phyloP scores from a whole-genome alignment of 2,329 filamentous ascomycete species.

The Aspergillus pseudoglaucus region DNA sequence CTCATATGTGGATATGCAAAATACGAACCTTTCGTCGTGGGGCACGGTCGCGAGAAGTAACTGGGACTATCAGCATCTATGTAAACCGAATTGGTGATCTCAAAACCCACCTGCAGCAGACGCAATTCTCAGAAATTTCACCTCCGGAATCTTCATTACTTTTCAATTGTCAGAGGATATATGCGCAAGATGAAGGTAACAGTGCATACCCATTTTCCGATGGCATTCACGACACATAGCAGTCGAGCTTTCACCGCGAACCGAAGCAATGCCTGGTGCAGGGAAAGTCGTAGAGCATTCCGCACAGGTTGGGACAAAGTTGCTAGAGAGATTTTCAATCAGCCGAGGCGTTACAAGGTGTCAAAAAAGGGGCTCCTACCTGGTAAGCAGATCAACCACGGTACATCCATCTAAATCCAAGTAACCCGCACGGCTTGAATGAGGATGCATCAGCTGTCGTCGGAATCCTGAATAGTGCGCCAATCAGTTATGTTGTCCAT shows the following conservation, averaged over 20 bases:
- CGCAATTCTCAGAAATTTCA: conserved; percentile 69
- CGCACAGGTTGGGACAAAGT: conserved; percentile 71
- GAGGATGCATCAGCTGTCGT: conserved; percentile 64
- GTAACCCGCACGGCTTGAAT: conserved; percentile 70
- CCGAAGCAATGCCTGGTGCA: conserved; percentile 59
- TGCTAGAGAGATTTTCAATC: conserved; percentile 40
- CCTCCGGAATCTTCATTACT: conserved; percentile 67
- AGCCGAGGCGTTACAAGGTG: background rate
- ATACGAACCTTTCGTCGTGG: conserved; percentile 32
- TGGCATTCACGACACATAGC: conserved; percentile 77
- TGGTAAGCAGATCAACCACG: conserved; percentile 67
- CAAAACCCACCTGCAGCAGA: too few species aligned
- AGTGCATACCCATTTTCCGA: conserved; percentile 58
- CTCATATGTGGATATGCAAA: background rate
- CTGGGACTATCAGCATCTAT: conserved; percentile 13
- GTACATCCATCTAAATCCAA: conserved; percentile 70
- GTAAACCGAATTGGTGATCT: too few species aligned
- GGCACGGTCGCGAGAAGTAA: conserved; percentile 22
- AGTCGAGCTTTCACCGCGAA: conserved; percentile 65
- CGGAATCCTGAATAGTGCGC: conserved; percentile 45
- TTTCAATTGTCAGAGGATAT: background rate
- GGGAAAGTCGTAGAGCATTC: conserved; percentile 65
- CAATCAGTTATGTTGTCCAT: background rate
- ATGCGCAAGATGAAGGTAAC: background rate
- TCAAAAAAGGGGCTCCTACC: conserved; percentile 35